phyloP scores from a whole-genome alignment of 495 filamentous ascomycete genomes.

The Aspergillus incahuasiensis region DNA sequence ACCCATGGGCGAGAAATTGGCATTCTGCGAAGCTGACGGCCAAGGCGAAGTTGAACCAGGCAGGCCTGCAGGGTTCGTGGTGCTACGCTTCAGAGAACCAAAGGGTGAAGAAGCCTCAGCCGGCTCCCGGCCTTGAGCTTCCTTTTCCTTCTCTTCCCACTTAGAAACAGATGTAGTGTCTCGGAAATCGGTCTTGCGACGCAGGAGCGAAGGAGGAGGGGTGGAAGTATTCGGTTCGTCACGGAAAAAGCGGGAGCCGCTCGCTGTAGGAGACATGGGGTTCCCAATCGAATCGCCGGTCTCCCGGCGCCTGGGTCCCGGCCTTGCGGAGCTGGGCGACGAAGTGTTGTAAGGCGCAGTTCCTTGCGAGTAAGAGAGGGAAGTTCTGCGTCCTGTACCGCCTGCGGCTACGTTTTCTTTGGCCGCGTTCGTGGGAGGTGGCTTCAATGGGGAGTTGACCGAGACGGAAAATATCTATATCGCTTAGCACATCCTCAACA shows the following conservation, averaged over 20 bases:
- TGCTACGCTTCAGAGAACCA: slow-evolving; percentile 62
- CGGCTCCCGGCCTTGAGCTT: slow-evolving; percentile 32
- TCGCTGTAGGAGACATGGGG: slow-evolving; percentile 52
- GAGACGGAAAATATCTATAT: slow-evolving; percentile 69
- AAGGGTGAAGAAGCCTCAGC: slow-evolving; percentile 51
- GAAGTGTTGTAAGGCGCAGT: slow-evolving; percentile 40
- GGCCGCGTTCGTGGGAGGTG: slow-evolving; percentile 62
- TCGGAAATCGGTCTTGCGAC: slow-evolving; percentile 68
- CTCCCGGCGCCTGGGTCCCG: slow-evolving; percentile 73
- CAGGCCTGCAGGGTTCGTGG: slow-evolving; percentile 57
- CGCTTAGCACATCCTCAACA: slow-evolving; percentile 21
- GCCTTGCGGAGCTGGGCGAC: slow-evolving; percentile 63
- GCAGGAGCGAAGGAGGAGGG: slow-evolving; percentile 61
- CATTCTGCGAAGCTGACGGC: slow-evolving; percentile 53
- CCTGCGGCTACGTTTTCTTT: slow-evolving; percentile 63
- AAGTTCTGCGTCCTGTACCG: slow-evolving; percentile 66
- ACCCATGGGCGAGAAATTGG: slow-evolving; percentile 66
- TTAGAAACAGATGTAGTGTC: slow-evolving; percentile 38
- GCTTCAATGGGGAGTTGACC: slow-evolving; percentile 90
- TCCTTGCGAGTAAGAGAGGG: slow-evolving; percentile 59
- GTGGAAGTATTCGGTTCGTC: slow-evolving; percentile 57
- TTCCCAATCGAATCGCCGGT: slow-evolving; percentile 70
- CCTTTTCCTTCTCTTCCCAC: slow-evolving; percentile 42
- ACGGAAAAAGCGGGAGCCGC: slow-evolving; percentile 50
- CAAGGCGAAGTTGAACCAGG: slow-evolving; percentile 63